phyloP scores from a whole-genome alignment of 2,329 filamentous ascomycete genomes.

The Arthrobotrys sinensis region DNA sequence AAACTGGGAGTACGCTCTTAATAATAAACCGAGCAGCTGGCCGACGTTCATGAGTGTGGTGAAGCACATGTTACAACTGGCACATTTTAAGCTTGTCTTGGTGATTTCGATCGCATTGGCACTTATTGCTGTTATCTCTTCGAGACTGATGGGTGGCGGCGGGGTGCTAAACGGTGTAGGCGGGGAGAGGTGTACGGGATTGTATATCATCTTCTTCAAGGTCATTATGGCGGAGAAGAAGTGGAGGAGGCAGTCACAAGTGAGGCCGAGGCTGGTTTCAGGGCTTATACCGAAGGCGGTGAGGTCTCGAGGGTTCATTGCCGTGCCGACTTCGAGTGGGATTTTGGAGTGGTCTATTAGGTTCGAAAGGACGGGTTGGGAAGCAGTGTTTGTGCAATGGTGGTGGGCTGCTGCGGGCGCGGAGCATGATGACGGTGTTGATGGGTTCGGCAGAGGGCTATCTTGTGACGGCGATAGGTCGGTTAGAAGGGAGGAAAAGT shows the following conservation, averaged over 20 bases:
- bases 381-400: constrained; percentile 23
- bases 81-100: constrained; percentile 54
- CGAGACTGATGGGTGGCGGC: constrained; percentile 52
- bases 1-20: constrained; percentile 56
- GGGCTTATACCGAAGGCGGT: constrained; percentile 48
- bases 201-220: constrained; percentile 60
- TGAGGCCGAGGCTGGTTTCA: constrained; percentile 37
- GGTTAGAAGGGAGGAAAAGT: constrained; percentile 56
- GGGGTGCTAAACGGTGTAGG: constrained; percentile 56
- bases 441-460: constrained; percentile 20
- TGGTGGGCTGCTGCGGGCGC: constrained; percentile 4
- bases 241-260: constrained; percentile 58
- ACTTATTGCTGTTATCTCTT: constrained; percentile 56
- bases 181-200: constrained; percentile 57
- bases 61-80: constrained; percentile 60
- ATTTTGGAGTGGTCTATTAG: constrained; percentile 55
- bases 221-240: constrained; percentile 60
- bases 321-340: constrained; percentile 46
- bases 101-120: constrained; percentile 57
- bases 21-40: constrained; percentile 46
- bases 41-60: constrained; percentile 59
- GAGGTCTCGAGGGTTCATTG: constrained; percentile 43
- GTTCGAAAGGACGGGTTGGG: constrained; percentile 37
- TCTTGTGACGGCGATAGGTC: constrained; percentile 32
- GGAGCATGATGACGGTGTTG: constrained; percentile 17